Percentiles rank a stretch among this genome's conserved stretches.
phyloP scores from a whole-genome alignment of 2,329 filamentous ascomycete genomes.

The Akanthomyces lecanii region DNA sequence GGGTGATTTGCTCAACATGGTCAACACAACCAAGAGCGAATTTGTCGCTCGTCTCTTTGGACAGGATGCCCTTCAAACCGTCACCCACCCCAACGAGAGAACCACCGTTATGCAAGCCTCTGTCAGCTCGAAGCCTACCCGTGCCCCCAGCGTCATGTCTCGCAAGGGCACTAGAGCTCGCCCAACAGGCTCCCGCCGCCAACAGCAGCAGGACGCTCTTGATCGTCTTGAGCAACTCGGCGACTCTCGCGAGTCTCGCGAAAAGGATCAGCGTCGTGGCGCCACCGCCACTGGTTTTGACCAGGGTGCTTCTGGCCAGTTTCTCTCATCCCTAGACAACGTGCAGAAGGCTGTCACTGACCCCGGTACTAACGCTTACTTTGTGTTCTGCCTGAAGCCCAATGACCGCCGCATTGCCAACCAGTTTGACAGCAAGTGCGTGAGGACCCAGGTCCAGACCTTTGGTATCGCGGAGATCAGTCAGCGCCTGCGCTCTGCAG shows the following conservation, averaged over 20 bases:
- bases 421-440: conserved; percentile 98
- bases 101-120: conserved; percentile 92
- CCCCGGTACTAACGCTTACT: conserved; percentile 86
- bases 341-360: conserved; percentile 82
- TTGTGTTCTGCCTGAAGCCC: conserved; percentile 94
- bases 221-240: conserved; percentile 47
- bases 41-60: conserved; percentile 90
- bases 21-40: conserved; percentile 80
- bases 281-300: conserved; percentile 48
- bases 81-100: conserved; percentile 88
- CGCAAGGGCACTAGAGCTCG: conserved; percentile 57
- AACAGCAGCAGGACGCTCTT: conserved; percentile 39
- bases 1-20: conserved; percentile 90
- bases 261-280: conserved; percentile 35
- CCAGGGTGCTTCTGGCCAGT: conserved; percentile 89
- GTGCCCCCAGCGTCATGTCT: conserved; percentile 88
- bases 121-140: conserved; percentile 90
- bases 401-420: conserved; percentile 97
- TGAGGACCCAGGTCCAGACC: conserved; percentile 88
- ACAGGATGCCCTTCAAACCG: conserved; percentile 89
- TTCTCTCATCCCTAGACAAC: conserved; percentile 82
- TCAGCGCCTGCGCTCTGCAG: conserved; percentile 83
- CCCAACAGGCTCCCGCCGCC: conserved; percentile 32
- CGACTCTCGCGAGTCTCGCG: conserved; percentile 42
- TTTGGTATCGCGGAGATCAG: conserved; percentile 97